phyloP scores from a whole-genome alignment of 1,139 yeast genomes.

The Magnusiomyces sp. region DNA sequence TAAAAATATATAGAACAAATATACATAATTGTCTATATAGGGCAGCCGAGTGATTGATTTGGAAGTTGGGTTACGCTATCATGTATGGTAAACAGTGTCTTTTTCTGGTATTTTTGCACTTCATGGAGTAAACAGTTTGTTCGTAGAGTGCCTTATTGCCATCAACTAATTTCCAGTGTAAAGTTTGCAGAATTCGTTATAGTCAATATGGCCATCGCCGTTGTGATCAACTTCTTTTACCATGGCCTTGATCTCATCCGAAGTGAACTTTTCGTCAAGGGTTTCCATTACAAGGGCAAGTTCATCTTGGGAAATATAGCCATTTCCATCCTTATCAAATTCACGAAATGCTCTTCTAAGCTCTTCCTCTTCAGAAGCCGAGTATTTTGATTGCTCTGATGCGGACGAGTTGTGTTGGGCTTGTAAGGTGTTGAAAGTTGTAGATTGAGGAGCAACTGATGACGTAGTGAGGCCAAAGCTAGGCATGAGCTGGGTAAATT shows the following conservation, averaged over 20 bases:
- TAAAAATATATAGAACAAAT: no score
- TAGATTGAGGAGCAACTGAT: neutral
- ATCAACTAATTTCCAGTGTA: no score
- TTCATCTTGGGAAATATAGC: constrained; percentile 92
- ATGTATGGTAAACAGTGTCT: no score
- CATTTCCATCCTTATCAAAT: constrained; percentile 79
- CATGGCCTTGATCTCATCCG: constrained; percentile 96
- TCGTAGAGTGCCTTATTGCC: no score
- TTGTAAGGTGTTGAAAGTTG: no score
- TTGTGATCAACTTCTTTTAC: constrained; percentile 77
- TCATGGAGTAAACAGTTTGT: no score
- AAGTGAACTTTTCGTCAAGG: constrained; percentile 91
- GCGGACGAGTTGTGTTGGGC: neutral
- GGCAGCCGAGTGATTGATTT: no score
- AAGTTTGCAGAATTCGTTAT: constrained; percentile 58
- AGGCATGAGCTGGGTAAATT: constrained; percentile 57
- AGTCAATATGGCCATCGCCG: constrained; percentile 92
- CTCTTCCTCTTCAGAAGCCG: constrained; percentile 52
- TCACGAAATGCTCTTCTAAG: constrained; percentile 96
- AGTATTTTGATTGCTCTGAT: neutral
- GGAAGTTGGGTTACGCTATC: no score
- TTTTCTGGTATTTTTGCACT: neutral
- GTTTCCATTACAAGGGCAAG: constrained; percentile 93
- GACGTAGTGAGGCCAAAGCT: neutral
- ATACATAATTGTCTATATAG: no score